Conservation (phyloP, 805 yeast genomes). For the Sporopachydermia quercuum region DNA sequence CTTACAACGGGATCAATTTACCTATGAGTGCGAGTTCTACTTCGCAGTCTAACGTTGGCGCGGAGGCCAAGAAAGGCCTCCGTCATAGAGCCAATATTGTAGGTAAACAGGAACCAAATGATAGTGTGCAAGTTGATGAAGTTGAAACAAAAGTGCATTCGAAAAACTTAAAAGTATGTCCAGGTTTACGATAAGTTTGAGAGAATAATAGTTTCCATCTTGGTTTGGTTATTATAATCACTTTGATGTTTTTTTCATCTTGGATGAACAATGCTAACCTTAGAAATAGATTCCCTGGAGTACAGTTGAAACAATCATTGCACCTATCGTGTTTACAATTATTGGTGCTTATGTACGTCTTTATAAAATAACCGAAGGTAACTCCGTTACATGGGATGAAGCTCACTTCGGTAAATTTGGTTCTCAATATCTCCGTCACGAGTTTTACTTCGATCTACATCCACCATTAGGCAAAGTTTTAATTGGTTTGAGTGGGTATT, state of each 20-base stretch:
- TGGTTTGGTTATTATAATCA: no score
- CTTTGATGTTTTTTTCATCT: no score
- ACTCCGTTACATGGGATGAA: constrained; percentile 75
- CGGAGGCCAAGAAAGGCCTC: constrained; percentile 1
- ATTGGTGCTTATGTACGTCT: constrained; percentile 41
- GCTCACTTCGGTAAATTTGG: constrained; percentile 86
- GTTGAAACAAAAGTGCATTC: no score
- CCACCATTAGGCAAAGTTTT: constrained; percentile 80
- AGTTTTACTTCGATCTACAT: constrained; percentile 76
- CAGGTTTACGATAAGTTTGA: no score
- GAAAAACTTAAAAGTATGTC: no score
- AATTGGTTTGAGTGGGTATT: constrained; percentile 60
- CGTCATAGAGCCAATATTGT: background rate
- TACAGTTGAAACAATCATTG: constrained; percentile 19
- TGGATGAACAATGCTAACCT: no score
- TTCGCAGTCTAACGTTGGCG: no score
- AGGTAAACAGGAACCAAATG: background rate
- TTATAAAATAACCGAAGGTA: constrained; percentile 38
- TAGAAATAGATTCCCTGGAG: background rate
- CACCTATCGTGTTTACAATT: constrained; percentile 29
- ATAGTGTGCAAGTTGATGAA: background rate
- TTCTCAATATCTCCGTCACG: constrained; percentile 62
- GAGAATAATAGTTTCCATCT: no score
- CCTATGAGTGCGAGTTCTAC: no score
- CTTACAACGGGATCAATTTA: no score